phyloP scores from a whole-genome alignment of 2,329 filamentous ascomycete species.

The Bipolaris oryzae region DNA sequence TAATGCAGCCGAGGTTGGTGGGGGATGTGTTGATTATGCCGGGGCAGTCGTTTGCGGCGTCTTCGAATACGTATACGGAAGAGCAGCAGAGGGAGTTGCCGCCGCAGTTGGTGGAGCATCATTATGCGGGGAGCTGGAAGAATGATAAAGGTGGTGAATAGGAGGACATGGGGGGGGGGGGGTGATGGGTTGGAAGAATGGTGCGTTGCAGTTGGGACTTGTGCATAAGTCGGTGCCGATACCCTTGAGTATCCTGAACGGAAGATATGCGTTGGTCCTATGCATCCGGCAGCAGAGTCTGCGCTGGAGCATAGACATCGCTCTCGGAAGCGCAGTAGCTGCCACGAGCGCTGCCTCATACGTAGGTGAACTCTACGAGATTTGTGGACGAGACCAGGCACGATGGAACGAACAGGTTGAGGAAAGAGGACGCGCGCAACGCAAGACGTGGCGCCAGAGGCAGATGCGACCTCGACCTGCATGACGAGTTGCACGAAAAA shows the following conservation, averaged over 20 bases:
- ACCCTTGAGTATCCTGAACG: not conserved
- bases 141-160: constrained; percentile 25
- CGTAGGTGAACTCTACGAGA: not conserved
- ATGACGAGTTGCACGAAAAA: no score
- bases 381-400: not conserved
- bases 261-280: not conserved
- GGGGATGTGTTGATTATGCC: constrained; percentile 36
- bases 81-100: constrained; percentile 13
- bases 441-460: not conserved
- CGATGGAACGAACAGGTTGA: not conserved
- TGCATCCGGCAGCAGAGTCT: not conserved
- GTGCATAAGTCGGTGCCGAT: not conserved
- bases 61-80: constrained; percentile 18
- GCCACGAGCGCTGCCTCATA: not conserved
- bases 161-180: not conserved
- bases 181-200: no score
- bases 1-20: constrained; percentile 36
- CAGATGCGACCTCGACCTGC: no score
- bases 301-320: not conserved
- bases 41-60: constrained; percentile 23
- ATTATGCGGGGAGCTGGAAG: constrained; percentile 32
- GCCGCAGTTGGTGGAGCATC: constrained; percentile 21
- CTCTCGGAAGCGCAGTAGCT: not conserved
- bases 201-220: no score
- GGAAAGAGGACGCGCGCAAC: not conserved